Conservation (phyloP, 2,329 filamentous ascomycete genomes). For the Neonectria neomacrospora region DNA sequence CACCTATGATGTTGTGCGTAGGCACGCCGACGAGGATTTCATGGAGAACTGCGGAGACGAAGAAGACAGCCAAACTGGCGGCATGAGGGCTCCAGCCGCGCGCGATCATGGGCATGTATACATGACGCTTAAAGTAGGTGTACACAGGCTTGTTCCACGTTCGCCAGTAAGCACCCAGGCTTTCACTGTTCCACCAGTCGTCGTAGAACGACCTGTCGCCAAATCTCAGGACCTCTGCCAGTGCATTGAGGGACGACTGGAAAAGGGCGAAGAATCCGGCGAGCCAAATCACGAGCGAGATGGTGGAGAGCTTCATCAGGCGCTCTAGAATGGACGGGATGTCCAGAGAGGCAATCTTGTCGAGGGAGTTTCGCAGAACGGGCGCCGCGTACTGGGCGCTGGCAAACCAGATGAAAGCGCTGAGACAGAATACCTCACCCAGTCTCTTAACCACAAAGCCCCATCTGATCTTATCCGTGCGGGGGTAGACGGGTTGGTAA, state of each 20-base stretch:
- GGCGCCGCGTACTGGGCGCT: conserved; percentile 95
- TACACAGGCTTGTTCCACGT: conserved; percentile 99
- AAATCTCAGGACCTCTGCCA: conserved; percentile 90
- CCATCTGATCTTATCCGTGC: conserved; percentile 85
- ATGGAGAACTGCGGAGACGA: conserved; percentile 88
- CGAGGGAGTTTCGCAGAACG: conserved; percentile 87
- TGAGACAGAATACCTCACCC: conserved; percentile 79
- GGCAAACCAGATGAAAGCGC: conserved; percentile 93
- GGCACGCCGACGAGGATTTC: conserved; percentile 93
- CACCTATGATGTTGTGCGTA: conserved; percentile 92
- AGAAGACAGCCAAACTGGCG: conserved; percentile 85
- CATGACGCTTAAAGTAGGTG: conserved; percentile 93
- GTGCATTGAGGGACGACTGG: conserved; percentile 89
- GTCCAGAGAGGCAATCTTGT: conserved; percentile 85
- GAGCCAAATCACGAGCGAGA: conserved; percentile 95
- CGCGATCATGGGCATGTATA: conserved; percentile 88
- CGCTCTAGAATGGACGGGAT: conserved; percentile 86
- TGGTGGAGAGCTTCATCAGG: conserved; percentile 93
- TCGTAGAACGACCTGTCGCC: conserved; percentile 95
- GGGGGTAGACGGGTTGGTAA: conserved; percentile 96
- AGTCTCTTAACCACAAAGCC: conserved; percentile 86
- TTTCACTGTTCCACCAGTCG: conserved; percentile 97
- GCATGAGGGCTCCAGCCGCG: conserved; percentile 78
- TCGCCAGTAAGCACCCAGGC: conserved; percentile 89
- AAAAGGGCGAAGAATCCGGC: conserved; percentile 97